Evolutionary conservation across 352 stramenopile species (phyloP), one percentile per base, ranked within the genome.

Genomic region (Lagenidium sp.): DNA sequence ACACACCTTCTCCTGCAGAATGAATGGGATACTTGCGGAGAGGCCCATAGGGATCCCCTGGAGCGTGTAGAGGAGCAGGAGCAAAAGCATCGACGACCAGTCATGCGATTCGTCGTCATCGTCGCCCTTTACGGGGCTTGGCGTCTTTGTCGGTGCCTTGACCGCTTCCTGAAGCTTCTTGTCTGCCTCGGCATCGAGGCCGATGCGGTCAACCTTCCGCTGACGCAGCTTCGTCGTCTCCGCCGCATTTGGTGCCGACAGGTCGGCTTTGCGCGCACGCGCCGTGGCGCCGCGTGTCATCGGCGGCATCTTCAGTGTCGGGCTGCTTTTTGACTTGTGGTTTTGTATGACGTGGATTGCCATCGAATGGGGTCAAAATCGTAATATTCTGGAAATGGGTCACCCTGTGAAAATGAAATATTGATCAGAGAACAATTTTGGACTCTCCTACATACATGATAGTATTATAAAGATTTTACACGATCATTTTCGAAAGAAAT

Each of bases 1-100:
- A 12, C 26, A 25, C 44, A 76, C 65, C 45, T 98, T 98, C 71
- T 99, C 91, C 64, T 99, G 94, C 42, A 99, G 70, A 19, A 99
- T 85, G 65, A 99, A 97, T 36, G 97, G 96, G 55, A 99, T 98
- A 29, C 86, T 97, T 26, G 89, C 95, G 22, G 83, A 97, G 2
- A 99, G 68, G 11, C 97, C 97, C 95, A 99, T 98, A 10, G 97
- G 97, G 39, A 99, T 98, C 37, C 97, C 87, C 63, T 99, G 97
- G 36, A 99, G 66, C 25, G 96, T 99, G 69, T 99, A 99, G 23
- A 99, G 68, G 44, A 98, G 60, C 57, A 99, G 67, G 22, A 99
- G 62, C 34, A 99, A 57, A 22, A 85, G 53, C 31, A 98, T 93
- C 1, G 77, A 90, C 30, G 58, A 46, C 63, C 75, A 85, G 58